A percentile compares a stretch with the other conserved stretches of the same genome.
Evolutionary conservation across 148 eudicot genomes (phyloP).

Genomic region (Chenopodium berlandieri): DNA sequence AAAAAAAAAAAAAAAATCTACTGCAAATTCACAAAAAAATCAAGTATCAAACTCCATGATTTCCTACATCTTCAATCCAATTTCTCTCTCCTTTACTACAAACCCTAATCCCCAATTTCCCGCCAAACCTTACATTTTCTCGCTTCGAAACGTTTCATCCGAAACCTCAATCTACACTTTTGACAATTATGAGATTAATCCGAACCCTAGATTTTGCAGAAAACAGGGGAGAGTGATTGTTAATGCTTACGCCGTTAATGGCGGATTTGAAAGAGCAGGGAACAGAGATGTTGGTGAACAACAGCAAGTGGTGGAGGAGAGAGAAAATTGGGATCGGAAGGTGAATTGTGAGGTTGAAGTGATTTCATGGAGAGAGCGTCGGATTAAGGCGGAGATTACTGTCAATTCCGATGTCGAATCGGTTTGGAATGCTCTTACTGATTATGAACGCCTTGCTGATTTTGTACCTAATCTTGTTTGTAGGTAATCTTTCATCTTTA

Average conservation of each 20-base stretch:
- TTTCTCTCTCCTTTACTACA: slow-evolving; percentile 8
- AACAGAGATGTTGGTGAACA: slow-evolving; percentile 16
- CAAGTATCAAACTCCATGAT: slow-evolving; percentile 18
- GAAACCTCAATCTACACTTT: neutral
- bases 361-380: slow-evolving; percentile 88
- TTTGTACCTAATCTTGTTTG: slow-evolving; percentile 85
- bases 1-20: no score
- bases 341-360: slow-evolving; percentile 87
- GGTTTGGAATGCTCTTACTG: slow-evolving; percentile 90
- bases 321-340: slow-evolving; percentile 50
- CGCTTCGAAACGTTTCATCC: slow-evolving; percentile 1
- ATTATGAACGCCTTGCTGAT: slow-evolving; percentile 94
- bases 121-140: slow-evolving; percentile 12
- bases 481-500: slow-evolving; percentile 37
- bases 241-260: slow-evolving; percentile 20
- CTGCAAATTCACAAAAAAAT: neutral
- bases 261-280: slow-evolving; percentile 30
- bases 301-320: slow-evolving; percentile 19
- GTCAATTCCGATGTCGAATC: slow-evolving; percentile 76
- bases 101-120: slow-evolving; percentile 22
- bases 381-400: slow-evolving; percentile 58
- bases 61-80: slow-evolving; percentile 22
- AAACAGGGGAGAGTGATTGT: neutral
- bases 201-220: slow-evolving; percentile 25
- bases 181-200: neutral